Evolutionary conservation across 2,329 filamentous ascomycete genomes (phyloP), one percentile per base, ranked within the genome.

Genomic region (Aspergillus chevalieri): DNA sequence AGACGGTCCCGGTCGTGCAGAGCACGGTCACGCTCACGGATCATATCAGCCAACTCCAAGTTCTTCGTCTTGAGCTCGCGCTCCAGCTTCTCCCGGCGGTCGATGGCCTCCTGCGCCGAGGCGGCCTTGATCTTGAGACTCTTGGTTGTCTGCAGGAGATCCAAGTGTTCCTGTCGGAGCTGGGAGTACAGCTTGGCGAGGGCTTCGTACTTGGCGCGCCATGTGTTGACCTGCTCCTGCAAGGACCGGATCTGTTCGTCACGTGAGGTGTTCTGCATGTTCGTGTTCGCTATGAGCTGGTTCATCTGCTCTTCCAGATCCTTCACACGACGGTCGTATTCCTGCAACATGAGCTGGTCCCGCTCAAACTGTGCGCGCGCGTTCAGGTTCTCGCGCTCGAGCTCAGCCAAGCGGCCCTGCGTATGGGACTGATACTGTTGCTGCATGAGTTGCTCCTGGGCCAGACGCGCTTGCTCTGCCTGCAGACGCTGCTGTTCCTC

Each of bases 61-160:
- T 98, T 98, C 81, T 98, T 98, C 26, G 92, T 96, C 81, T 98
- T 98, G 68, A 98, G 87, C 73, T 98, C 93, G 30, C 92, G 86
- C 74, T 97, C 90, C 47, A 98, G 79, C 76, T 94, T 95, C 74
- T 98, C 93, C 7, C 92, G 85, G 60, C 82, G 85, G 50, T 97
- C 93, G 55, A 97, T 95, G 1, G 93, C 93, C 73, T 98, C 93
- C 66, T 97, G 92, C 0, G 93, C 93, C 4, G 91, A 97, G 14
- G 92, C 90, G 1, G 93, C 93, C 78, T 97, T 98, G 55, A 97
- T 79, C 69, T 97, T 94, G 34, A 96, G 88, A 6, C 85, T 79
- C 79, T 98, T 98, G 74, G 95, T 97, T 66, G 94, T 97, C 65
- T 95, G 89, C 42, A 98, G 76, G 12, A 98, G 80, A 63, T 97